Evolutionary conservation across 805 yeast species (phyloP).

Genomic region (Metschnikowia chrysomelidarum): DNA sequence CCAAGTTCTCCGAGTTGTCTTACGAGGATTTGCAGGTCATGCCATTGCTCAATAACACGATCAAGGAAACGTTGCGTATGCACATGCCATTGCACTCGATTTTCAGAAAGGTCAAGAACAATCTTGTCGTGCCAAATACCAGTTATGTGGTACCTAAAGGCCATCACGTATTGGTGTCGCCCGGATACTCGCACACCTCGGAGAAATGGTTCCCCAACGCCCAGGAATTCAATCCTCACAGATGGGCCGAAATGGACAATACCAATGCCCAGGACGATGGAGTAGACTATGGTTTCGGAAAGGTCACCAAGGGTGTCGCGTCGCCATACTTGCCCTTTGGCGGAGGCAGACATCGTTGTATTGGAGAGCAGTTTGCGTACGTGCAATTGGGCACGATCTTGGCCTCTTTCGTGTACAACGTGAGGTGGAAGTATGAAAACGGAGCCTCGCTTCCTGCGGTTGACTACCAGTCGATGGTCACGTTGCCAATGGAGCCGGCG

Average conservation of each 20-base stretch:
- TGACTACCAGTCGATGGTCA: slow-evolving; percentile 89
- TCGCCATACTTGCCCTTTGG: slow-evolving; percentile 98
- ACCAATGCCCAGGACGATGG: slow-evolving; percentile 36
- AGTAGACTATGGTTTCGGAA: slow-evolving; percentile 96
- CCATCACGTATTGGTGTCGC: slow-evolving; percentile 87
- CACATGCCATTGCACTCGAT: slow-evolving; percentile 97
- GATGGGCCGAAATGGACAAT: slow-evolving; percentile 57
- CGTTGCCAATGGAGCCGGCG: slow-evolving; percentile 81
- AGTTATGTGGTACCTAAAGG: slow-evolving; percentile 81
- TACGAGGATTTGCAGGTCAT: slow-evolving; percentile 82
- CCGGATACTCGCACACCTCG: slow-evolving; percentile 83
- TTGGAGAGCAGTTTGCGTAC: slow-evolving; percentile 97
- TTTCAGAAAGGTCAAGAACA: slow-evolving; percentile 83
- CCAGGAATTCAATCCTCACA: slow-evolving; percentile 69
- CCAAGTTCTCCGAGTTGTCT: slow-evolving; percentile 53
- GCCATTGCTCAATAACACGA: slow-evolving; percentile 77
- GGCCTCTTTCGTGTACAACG: slow-evolving; percentile 67
- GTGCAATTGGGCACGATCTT: slow-evolving; percentile 87
- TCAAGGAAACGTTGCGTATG: slow-evolving; percentile 91
- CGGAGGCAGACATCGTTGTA: slow-evolving; percentile 99
- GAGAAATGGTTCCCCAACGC: slow-evolving; percentile 81
- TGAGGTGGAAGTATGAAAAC: slow-evolving; percentile 65
- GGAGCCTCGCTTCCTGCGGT: slow-evolving; percentile 52
- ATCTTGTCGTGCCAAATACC: slow-evolving; percentile 77
- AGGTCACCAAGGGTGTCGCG: slow-evolving; percentile 90